Percentiles rank a stretch among this genome's conserved stretches.
phyloP scores from a whole-genome alignment of 2,329 filamentous ascomycete species.

The Cladophialophora chaetospira region DNA sequence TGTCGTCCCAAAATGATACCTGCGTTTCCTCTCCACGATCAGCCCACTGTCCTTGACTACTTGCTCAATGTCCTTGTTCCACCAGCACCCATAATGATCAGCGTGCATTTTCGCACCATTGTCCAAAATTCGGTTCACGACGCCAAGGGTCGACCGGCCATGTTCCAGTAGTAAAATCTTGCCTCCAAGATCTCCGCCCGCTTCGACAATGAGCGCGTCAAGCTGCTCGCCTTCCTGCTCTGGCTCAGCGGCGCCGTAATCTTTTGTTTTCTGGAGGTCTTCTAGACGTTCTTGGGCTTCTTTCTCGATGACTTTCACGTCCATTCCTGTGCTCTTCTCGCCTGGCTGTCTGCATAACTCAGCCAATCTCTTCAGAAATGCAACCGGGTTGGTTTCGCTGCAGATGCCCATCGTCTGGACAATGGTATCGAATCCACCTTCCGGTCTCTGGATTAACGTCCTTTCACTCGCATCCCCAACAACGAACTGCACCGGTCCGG shows the following conservation, averaged over 20 bases:
- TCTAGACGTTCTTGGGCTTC: slow-evolving; percentile 3
- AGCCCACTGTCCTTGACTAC: slow-evolving; percentile 52
- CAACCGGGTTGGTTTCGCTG: slow-evolving; percentile 39
- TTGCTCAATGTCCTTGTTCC: slow-evolving; percentile 54
- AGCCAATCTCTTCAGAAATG: slow-evolving; percentile 26
- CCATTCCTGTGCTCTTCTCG: slow-evolving; percentile 23
- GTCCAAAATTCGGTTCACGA: slow-evolving; percentile 52
- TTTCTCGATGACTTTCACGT: not conserved
- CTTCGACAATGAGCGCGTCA: slow-evolving; percentile 11
- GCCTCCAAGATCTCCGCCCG: slow-evolving; percentile 35
- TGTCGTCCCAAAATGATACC: slow-evolving; percentile 51
- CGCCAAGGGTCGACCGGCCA: slow-evolving; percentile 49
- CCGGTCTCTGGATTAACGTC: slow-evolving; percentile 24
- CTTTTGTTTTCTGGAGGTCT: slow-evolving; percentile 38
- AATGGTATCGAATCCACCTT: slow-evolving; percentile 47
- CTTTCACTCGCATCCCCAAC: slow-evolving; percentile 28
- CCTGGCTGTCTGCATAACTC: slow-evolving; percentile 32
- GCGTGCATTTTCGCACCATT: slow-evolving; percentile 51
- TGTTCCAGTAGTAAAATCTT: slow-evolving; percentile 53
- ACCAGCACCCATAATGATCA: slow-evolving; percentile 55
- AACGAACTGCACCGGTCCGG: slow-evolving; percentile 29
- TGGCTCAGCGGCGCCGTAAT: slow-evolving; percentile 41
- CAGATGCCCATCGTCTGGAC: slow-evolving; percentile 56
- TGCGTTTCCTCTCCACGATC: slow-evolving; percentile 49
- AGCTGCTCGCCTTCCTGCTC: slow-evolving; percentile 8